Percentiles rank a stretch among this genome's conserved stretches.
Evolutionary conservation across 495 filamentous ascomycete species (phyloP).

Genomic region (Durotheca rogersii): DNA sequence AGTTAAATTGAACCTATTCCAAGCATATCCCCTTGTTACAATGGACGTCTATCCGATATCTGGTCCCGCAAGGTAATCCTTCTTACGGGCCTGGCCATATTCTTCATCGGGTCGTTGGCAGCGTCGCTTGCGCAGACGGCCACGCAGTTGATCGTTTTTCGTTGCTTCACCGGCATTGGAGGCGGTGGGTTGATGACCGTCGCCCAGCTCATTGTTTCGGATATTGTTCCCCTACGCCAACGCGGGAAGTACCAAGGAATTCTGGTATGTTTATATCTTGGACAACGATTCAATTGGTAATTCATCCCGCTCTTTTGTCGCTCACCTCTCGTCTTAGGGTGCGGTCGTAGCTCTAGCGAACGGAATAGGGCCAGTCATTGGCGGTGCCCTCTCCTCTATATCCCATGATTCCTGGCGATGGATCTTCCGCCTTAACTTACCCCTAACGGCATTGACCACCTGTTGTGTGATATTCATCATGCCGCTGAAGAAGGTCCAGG

Average conservation of each 20-base stretch:
- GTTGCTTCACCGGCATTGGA: constrained; percentile 57
- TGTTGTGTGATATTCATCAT: constrained; percentile 52
- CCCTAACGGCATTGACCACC: constrained; percentile 46
- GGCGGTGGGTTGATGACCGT: constrained; percentile 59
- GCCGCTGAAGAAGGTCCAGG: constrained; percentile 51
- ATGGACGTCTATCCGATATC: constrained; percentile 58
- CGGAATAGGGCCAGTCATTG: constrained; percentile 57
- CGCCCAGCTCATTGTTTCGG: constrained; percentile 55
- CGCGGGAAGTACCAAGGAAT: constrained; percentile 62
- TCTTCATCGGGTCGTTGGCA: constrained; percentile 57
- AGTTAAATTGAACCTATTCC: no score
- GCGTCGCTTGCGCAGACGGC: constrained; percentile 53
- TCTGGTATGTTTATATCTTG: constrained; percentile 41
- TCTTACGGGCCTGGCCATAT: constrained; percentile 51
- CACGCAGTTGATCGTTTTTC: constrained; percentile 55
- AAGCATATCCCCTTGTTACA: no score
- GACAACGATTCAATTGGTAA: not conserved
- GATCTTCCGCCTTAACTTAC: constrained; percentile 57
- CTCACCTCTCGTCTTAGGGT: constrained; percentile 32
- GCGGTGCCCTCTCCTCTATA: constrained; percentile 49
- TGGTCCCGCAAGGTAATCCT: constrained; percentile 58
- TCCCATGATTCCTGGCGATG: constrained; percentile 52
- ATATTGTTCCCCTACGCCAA: constrained; percentile 56
- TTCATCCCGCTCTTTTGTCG: not conserved
- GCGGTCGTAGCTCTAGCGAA: constrained; percentile 56